Percentiles rank a stretch among this genome's conserved stretches.
These are phyloP conservation scores for Silene conica DNA, from an alignment of 148 eudicot genomes.

Conservation along the genomic window DNA sequence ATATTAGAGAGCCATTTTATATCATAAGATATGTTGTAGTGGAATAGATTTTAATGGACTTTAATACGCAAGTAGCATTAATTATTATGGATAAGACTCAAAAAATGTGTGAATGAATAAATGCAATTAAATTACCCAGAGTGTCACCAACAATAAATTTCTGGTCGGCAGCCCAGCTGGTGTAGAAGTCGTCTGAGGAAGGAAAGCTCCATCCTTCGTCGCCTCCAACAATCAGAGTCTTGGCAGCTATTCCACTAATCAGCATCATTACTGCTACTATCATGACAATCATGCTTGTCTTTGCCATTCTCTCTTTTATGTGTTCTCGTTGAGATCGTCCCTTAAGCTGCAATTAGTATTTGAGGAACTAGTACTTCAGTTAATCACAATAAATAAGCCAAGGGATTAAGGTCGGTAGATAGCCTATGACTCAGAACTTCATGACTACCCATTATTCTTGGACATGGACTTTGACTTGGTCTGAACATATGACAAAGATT, in stretches of 20 bases:
- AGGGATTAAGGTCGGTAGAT: not conserved
- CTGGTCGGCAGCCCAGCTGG: constrained; percentile 30
- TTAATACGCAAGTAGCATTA: too few relatives aligned
- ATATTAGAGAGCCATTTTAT: too few relatives aligned
- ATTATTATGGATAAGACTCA: too few relatives aligned
- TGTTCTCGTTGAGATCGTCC: constrained; percentile 12
- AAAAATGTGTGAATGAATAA: not conserved
- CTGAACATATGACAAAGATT: not conserved
- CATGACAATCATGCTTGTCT: not conserved
- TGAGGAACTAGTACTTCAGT: not conserved
- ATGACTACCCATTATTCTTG: not conserved
- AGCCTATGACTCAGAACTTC: not conserved
- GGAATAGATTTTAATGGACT: too few relatives aligned
- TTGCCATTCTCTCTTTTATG: constrained; percentile 1
- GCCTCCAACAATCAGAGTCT: constrained; percentile 23
- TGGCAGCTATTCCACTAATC: constrained; percentile 6
- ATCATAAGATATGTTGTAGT: too few relatives aligned
- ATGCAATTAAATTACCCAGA: constrained; percentile 14
- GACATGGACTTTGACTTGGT: not conserved
- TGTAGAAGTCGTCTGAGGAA: constrained; percentile 5
- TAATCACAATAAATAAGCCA: not conserved
- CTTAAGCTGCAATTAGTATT: not conserved
- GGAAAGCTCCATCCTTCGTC: constrained; percentile 20
- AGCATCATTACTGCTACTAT: constrained; percentile 1
- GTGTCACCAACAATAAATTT: constrained; percentile 27